Percentiles rank a stretch among this genome's conserved stretches.
These are phyloP conservation scores for Anacardium occidentale DNA, from an alignment of 345 rosid genomes.

Conservation along the genomic window DNA sequence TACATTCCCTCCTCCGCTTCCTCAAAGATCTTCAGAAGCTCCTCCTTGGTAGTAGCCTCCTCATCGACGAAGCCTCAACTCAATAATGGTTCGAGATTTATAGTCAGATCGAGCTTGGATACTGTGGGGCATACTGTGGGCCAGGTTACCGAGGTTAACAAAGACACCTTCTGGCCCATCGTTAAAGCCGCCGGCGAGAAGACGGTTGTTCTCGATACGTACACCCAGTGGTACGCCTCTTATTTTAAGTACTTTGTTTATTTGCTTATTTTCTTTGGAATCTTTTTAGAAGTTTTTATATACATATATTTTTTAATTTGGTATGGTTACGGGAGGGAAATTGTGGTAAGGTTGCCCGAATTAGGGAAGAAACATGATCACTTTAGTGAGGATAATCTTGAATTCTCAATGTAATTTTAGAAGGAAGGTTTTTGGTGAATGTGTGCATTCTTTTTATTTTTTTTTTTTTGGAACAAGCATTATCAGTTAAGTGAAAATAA, in stretches of 20 bases:
- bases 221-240: conserved; percentile 72
- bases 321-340: too few relatives aligned
- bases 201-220: conserved; percentile 90
- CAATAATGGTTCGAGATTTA: conserved; percentile 14
- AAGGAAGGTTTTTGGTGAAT: too few relatives aligned
- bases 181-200: conserved; percentile 80
- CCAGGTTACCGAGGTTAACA: conserved; percentile 76
- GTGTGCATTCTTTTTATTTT: too few relatives aligned
- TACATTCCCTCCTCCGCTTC: conserved; percentile 10
- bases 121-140: conserved; percentile 63
- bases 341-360: too few relatives aligned
- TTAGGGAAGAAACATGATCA: too few relatives aligned
- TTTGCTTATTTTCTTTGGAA: background rate
- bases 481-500: too few relatives aligned
- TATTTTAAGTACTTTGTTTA: background rate
- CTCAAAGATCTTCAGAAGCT: conserved; percentile 4
- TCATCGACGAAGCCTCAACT: conserved; percentile 5
- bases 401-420: too few relatives aligned
- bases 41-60: conserved; percentile 4
- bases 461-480: too few relatives aligned
- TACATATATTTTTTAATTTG: too few relatives aligned
- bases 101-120: conserved; percentile 65
- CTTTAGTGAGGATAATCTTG: too few relatives aligned
- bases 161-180: conserved; percentile 93
- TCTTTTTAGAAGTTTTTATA: background rate